Conservation (phyloP, 176 grass and related monocot genomes). For the Hyparrhenia diplandra region DNA sequence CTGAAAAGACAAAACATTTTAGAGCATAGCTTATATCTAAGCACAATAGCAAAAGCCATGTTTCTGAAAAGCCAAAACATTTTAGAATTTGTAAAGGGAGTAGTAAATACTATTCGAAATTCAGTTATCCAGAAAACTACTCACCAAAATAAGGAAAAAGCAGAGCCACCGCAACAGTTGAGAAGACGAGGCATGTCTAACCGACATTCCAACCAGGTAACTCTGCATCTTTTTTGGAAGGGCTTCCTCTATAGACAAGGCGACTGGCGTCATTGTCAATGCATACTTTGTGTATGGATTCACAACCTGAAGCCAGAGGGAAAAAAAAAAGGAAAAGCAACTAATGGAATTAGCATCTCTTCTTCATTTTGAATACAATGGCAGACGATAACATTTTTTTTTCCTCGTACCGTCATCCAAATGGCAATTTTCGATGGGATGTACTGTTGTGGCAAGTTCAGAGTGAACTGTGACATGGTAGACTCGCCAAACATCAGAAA, state of each 20-base stretch:
- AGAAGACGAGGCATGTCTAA: constrained; percentile 60
- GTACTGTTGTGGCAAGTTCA: constrained; percentile 62
- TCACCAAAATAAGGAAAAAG: constrained; percentile 70
- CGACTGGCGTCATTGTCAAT: constrained; percentile 67
- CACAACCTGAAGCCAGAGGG: constrained; percentile 43
- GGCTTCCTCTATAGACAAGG: constrained; percentile 61
- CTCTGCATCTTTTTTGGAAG: constrained; percentile 47
- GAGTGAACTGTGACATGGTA: constrained; percentile 67
- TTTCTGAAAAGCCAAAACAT: no score
- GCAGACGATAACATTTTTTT: not conserved
- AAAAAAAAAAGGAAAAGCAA: not conserved
- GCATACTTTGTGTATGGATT: constrained; percentile 78
- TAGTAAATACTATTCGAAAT: not conserved
- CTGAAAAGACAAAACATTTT: no score
- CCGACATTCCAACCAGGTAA: constrained; percentile 43
- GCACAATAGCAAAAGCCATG: no score
- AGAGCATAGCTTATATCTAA: no score
- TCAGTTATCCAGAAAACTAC: not conserved
- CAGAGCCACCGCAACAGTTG: constrained; percentile 55
- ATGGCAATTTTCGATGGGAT: constrained; percentile 63
- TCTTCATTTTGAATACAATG: not conserved
- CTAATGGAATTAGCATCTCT: not conserved
- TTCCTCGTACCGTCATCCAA: constrained; percentile 63
- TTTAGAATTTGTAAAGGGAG: no score
- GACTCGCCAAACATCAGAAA: constrained; percentile 82